These are phyloP conservation scores for Camellia granthamiana DNA, from an alignment of 148 eudicot genomes.

Conservation along the genomic window DNA sequence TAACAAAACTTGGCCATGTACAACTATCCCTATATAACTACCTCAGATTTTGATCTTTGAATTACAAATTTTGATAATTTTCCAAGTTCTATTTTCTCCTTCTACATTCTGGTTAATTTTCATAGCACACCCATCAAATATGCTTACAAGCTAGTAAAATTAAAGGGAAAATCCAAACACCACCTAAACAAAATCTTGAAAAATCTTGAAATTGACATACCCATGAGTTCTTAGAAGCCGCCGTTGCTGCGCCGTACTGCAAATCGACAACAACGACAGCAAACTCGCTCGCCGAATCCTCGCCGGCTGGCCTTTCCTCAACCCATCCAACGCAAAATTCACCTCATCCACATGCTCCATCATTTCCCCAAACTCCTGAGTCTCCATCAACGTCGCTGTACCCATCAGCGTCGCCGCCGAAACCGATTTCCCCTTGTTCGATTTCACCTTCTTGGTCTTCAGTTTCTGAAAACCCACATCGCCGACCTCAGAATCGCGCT, in stretches of 20 bases:
- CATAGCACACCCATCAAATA: no score
- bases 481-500: constrained; percentile 17
- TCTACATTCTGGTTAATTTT: no score
- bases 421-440: constrained; percentile 25
- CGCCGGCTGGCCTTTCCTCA: constrained; percentile 55
- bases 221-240: constrained; percentile 76
- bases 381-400: constrained; percentile 79
- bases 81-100: no score
- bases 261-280: constrained; percentile 68
- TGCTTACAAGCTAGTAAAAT: no score
- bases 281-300: constrained; percentile 71
- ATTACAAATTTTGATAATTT: no score
- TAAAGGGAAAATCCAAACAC: no score
- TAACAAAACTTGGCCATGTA: no score
- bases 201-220: constrained; percentile 33
- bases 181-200: no score
- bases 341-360: constrained; percentile 95
- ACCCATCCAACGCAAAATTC: constrained; percentile 84
- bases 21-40: no score
- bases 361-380: constrained; percentile 94
- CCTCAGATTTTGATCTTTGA: no score
- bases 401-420: not conserved
- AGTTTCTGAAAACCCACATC: constrained; percentile 17
- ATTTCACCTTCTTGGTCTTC: constrained; percentile 33
- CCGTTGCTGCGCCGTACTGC: constrained; percentile 58